These are phyloP conservation scores for Nicotiana sylvestris DNA, from an alignment of 257 asterid genomes.

Conservation along the genomic window DNA sequence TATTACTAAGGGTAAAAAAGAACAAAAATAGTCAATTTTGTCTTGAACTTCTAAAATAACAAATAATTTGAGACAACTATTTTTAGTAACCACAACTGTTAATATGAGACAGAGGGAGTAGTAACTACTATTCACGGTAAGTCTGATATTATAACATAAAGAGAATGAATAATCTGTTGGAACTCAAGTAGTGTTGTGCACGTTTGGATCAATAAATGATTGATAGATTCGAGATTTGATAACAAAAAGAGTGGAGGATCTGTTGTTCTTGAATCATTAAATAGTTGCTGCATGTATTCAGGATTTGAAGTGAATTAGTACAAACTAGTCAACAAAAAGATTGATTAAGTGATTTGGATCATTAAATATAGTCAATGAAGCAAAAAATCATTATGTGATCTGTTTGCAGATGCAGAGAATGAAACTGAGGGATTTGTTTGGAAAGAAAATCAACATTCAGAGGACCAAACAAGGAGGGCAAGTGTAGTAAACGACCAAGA, in stretches of 20 bases:
- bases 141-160: too few relatives aligned
- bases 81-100: too few relatives aligned
- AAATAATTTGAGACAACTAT: too few relatives aligned
- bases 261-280: neutral
- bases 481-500: conserved; percentile 13
- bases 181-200: neutral
- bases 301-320: neutral
- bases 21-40: too few relatives aligned
- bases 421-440: conserved; percentile 16
- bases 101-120: too few relatives aligned
- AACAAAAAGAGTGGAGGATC: neutral
- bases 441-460: conserved; percentile 17
- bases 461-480: conserved; percentile 9
- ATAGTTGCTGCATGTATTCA: neutral
- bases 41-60: too few relatives aligned
- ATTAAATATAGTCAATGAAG: neutral
- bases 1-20: too few relatives aligned
- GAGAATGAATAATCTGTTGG: neutral
- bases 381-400: neutral
- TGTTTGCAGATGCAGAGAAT: conserved; percentile 18
- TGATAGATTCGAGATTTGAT: neutral
- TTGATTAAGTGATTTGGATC: neutral
- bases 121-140: too few relatives aligned
- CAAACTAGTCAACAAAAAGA: neutral
- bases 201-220: neutral